These are phyloP conservation scores for Trametes sanguinea DNA, from an alignment of 768 basidiomycete species.

Conservation along the genomic window DNA sequence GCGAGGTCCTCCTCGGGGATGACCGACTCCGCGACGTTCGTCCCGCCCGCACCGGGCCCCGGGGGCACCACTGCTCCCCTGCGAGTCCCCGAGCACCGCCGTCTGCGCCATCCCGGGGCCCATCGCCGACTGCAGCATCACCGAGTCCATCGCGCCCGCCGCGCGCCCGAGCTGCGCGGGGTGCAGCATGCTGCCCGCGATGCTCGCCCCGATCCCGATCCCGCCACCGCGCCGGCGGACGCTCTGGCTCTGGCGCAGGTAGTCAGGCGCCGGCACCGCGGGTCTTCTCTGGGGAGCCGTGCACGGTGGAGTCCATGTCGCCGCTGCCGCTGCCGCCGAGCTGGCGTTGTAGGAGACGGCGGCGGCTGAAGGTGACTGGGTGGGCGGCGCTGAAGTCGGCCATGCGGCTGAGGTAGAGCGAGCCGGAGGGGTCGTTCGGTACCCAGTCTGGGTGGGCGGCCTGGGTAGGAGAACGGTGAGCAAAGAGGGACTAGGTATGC, in stretches of 20 bases:
- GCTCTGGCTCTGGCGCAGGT: conserved; percentile 64
- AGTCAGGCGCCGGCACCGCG: conserved; percentile 67
- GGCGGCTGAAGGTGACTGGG: conserved; percentile 27
- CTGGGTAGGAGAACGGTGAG: conserved; percentile 35
- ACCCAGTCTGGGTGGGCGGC: conserved; percentile 96
- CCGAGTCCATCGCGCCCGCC: conserved; percentile 29
- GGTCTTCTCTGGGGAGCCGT: conserved; percentile 46
- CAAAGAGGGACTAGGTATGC: not conserved
- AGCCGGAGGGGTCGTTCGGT: conserved; percentile 87
- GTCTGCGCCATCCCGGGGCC: conserved; percentile 63
- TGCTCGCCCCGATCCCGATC: conserved; percentile 3
- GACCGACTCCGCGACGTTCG: conserved; percentile 19
- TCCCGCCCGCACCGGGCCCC: not conserved
- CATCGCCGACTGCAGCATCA: conserved; percentile 43
- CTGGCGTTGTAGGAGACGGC: conserved; percentile 22
- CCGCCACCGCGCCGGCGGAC: conserved; percentile 33
- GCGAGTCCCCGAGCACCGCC: conserved; percentile 75
- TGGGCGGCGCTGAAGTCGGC: conserved; percentile 63
- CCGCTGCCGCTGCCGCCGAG: not conserved
- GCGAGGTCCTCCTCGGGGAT: conserved; percentile 51
- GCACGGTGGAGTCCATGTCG: conserved; percentile 26
- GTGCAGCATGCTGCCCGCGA: conserved; percentile 43
- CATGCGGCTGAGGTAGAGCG: conserved; percentile 85
- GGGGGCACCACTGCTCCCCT: conserved; percentile 45
- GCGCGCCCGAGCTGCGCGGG: conserved; percentile 23